Evolutionary conservation across 2,329 filamentous ascomycete genomes (phyloP).

Genomic region (Escovopsis sp.): DNA sequence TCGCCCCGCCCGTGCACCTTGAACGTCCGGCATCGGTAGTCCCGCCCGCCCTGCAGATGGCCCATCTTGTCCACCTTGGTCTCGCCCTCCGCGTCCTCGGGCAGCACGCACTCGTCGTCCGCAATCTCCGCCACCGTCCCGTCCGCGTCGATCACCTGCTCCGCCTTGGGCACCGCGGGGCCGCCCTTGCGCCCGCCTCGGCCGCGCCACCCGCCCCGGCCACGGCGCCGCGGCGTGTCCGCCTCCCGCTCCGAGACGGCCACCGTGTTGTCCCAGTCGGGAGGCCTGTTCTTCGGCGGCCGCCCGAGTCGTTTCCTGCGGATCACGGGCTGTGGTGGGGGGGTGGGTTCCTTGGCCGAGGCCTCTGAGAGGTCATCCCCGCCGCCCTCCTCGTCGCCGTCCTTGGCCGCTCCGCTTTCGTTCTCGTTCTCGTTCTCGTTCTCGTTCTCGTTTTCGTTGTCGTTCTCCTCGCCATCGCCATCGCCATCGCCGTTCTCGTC

Average conservation of each 20-base stretch:
- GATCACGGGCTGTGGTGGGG: constrained; percentile 44
- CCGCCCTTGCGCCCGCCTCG: constrained; percentile 53
- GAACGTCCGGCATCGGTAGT: constrained; percentile 93
- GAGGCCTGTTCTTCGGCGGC: constrained; percentile 70
- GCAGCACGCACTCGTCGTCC: constrained; percentile 80
- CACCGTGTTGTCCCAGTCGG: constrained; percentile 58
- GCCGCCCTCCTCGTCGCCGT: constrained; percentile 28
- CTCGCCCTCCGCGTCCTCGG: constrained; percentile 78
- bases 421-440: constrained; percentile 19
- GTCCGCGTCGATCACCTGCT: constrained; percentile 84
- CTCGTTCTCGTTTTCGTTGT: constrained; percentile 30
- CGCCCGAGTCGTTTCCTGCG: constrained; percentile 69
- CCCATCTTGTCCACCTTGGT: constrained; percentile 86
- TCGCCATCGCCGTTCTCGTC: constrained; percentile 13
- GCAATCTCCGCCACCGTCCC: constrained; percentile 83
- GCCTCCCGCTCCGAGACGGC: constrained; percentile 39
- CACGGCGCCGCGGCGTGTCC: constrained; percentile 47
- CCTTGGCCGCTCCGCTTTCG: constrained; percentile 36
- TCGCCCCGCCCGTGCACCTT: constrained; percentile 73
- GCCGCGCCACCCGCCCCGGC: constrained; percentile 57
- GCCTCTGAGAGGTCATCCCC: constrained; percentile 22
- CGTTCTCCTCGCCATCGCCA: constrained; percentile 19
- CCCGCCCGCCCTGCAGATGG: constrained; percentile 65
- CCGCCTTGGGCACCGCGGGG: constrained; percentile 59
- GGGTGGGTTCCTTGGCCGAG: constrained; percentile 36